Evolutionary conservation across 345 rosid genomes (phyloP).

Genomic region (Reutealis trisperma): DNA sequence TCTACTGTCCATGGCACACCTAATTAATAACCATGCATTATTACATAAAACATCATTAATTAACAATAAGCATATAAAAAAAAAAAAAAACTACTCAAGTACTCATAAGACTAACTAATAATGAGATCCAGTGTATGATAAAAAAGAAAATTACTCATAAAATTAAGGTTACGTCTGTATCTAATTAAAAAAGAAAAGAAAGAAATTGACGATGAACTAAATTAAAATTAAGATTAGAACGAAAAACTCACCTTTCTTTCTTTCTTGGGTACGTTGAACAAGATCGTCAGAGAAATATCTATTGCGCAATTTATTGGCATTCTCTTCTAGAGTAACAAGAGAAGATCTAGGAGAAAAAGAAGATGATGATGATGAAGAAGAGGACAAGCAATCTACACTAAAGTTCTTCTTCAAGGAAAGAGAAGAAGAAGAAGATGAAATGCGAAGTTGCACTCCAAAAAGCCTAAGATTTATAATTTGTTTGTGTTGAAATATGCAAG

Average conservation of each 20-base stretch:
- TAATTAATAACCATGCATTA: not conserved
- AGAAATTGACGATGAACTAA: not conserved
- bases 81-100: too few relatives aligned
- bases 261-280: conserved; percentile 15
- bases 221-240: not conserved
- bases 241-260: conserved; percentile 36
- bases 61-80: too few relatives aligned
- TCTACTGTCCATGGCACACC: conserved; percentile 41
- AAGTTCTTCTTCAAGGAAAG: conserved; percentile 19
- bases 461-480: conserved; percentile 22
- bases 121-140: too few relatives aligned
- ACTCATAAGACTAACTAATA: too few relatives aligned
- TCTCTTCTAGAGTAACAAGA: not conserved
- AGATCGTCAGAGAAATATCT: conserved; percentile 31
- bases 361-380: not conserved
- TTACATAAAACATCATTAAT: too few relatives aligned
- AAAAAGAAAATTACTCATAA: too few relatives aligned
- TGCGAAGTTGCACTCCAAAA: conserved; percentile 31
- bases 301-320: conserved; percentile 3
- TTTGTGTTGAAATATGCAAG: conserved; percentile 21
- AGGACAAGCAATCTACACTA: conserved; percentile 24
- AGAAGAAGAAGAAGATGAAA: conserved; percentile 8
- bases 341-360: conserved; percentile 1
- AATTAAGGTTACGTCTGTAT: too few relatives aligned
- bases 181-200: too few relatives aligned